A percentile compares a stretch with the other conserved stretches of the same genome.
Conservation (phyloP, 2,329 filamentous ascomycete species). For the Aureobasidium namibiae region DNA sequence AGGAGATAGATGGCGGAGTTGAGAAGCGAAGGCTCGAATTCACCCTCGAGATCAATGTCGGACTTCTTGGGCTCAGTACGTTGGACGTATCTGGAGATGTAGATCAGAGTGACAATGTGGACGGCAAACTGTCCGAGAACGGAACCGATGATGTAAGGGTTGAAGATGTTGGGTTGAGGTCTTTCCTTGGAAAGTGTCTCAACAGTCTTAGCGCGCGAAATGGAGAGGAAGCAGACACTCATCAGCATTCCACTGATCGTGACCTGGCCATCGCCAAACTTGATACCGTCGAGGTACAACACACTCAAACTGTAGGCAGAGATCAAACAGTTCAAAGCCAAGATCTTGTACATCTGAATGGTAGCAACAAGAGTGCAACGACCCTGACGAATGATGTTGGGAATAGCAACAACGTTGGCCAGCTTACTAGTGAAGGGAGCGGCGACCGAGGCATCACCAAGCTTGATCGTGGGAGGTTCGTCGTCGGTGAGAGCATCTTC, state of each 20-base stretch:
- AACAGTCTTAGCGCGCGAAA: constrained; percentile 93
- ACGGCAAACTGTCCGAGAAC: constrained; percentile 96
- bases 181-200: constrained; percentile 94
- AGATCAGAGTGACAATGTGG: constrained; percentile 89
- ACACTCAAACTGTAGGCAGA: constrained; percentile 96
- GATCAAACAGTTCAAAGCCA: constrained; percentile 94
- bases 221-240: constrained; percentile 98
- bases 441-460: constrained; percentile 93
- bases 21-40: constrained; percentile 86
- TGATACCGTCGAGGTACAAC: constrained; percentile 94
- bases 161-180: constrained; percentile 98
- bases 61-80: constrained; percentile 61
- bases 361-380: constrained; percentile 96
- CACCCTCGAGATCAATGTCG: constrained; percentile 82
- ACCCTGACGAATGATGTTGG: constrained; percentile 96
- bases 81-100: constrained; percentile 84
- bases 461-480: constrained; percentile 91
- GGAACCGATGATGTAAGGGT: constrained; percentile 95
- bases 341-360: constrained; percentile 99
- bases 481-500: constrained; percentile 78
- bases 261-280: constrained; percentile 96
- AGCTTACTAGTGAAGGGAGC: constrained; percentile 97
- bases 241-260: constrained; percentile 99
- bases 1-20: constrained; percentile 96
- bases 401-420: constrained; percentile 90